phyloP scores from a whole-genome alignment of 805 yeast species.

The Ogataea kodamae region DNA sequence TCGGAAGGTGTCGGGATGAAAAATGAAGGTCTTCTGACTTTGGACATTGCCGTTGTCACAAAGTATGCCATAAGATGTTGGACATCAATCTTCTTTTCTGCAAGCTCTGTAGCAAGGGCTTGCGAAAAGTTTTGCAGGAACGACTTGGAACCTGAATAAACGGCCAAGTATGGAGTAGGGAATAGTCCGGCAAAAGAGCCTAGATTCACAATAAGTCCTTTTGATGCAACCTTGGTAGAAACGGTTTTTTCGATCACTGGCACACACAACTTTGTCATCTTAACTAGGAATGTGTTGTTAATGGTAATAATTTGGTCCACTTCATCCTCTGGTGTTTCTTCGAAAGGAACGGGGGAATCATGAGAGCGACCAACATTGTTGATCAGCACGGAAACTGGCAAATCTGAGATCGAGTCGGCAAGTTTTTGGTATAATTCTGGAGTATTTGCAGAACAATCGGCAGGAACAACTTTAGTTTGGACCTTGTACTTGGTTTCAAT shows the following conservation, averaged over 20 bases:
- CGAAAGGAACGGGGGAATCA: slow-evolving; percentile 90
- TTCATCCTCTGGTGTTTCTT: slow-evolving; percentile 73
- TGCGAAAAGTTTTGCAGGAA: slow-evolving; percentile 91
- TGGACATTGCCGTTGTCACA: slow-evolving; percentile 95
- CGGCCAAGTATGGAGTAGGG: slow-evolving; percentile 89
- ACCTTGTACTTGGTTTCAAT: slow-evolving; percentile 59
- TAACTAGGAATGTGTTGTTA: slow-evolving; percentile 80
- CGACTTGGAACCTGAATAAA: slow-evolving; percentile 94
- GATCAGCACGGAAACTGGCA: slow-evolving; percentile 71
- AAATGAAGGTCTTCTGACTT: slow-evolving; percentile 71
- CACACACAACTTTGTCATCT: slow-evolving; percentile 73
- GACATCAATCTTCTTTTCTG: slow-evolving; percentile 69
- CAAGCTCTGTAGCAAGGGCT: slow-evolving; percentile 83
- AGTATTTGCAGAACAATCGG: slow-evolving; percentile 71
- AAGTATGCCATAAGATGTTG: slow-evolving; percentile 82
- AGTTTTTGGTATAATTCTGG: slow-evolving; percentile 55
- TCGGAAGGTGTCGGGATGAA: slow-evolving; percentile 76
- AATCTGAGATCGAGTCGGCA: slow-evolving; percentile 40
- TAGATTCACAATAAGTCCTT: slow-evolving; percentile 86
- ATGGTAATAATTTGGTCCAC: slow-evolving; percentile 76
- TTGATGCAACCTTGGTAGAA: slow-evolving; percentile 37
- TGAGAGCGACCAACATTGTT: slow-evolving; percentile 96
- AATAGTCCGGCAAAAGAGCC: slow-evolving; percentile 95
- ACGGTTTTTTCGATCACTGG: slow-evolving; percentile 65
- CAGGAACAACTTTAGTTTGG: slow-evolving; percentile 62